Conservation (phyloP, 306 rosid species). For the Quillaja saponaria region DNA sequence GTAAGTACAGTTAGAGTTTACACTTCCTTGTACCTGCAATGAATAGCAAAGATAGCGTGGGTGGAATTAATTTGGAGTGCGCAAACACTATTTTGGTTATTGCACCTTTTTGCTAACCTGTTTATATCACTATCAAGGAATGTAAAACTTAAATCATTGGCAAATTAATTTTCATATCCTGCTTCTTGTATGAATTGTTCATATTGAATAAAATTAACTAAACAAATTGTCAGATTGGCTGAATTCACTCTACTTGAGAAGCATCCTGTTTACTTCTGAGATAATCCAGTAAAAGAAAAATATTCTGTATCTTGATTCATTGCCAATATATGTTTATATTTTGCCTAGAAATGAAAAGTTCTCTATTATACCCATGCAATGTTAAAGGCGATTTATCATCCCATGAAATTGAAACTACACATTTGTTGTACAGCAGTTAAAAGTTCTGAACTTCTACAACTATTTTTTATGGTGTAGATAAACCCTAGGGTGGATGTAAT, state of each 20-base stretch:
- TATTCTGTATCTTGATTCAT: background rate
- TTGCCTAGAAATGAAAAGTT: no score
- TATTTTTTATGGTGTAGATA: constrained; percentile 29
- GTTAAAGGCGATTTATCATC: background rate
- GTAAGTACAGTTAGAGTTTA: constrained; percentile 56
- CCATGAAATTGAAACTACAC: background rate
- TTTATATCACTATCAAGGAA: background rate
- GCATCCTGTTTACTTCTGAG: no score
- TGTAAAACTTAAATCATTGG: background rate
- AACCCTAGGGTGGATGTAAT: constrained; percentile 36
- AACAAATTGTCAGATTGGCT: no score
- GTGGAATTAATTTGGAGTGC: background rate
- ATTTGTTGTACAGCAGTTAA: background rate
- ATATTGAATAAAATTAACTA: no score
- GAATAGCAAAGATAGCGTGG: background rate
- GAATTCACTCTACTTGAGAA: no score
- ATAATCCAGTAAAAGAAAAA: no score
- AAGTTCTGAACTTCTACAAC: constrained; percentile 2
- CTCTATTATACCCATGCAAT: background rate
- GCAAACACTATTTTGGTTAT: background rate
- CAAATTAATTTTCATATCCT: no score
- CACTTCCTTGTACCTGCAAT: background rate
- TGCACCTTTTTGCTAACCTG: background rate
- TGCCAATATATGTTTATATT: background rate
- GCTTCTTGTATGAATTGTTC: no score